These are phyloP conservation scores for Paraurostyla sp. DNA, from an alignment of 73 alveolate genomes.

Conservation along the genomic window DNA sequence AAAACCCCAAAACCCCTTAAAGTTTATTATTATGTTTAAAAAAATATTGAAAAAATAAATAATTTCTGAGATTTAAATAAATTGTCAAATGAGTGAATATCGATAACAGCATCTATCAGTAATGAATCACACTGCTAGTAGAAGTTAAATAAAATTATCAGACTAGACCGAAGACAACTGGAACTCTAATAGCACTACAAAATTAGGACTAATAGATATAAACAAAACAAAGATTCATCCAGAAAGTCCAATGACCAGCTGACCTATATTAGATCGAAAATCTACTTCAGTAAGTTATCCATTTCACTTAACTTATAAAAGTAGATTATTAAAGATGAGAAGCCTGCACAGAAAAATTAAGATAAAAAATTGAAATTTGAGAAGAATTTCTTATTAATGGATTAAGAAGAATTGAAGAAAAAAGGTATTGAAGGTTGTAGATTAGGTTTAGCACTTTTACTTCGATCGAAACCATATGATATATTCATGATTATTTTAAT, in stretches of 20 bases:
- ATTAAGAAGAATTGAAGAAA: constrained; percentile 25
- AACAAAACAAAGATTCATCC: not conserved
- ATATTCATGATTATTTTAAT: constrained; percentile 48
- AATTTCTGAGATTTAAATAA: too few species aligned
- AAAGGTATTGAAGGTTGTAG: constrained; percentile 21
- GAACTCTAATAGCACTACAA: not conserved
- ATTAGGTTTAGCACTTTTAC: constrained; percentile 43
- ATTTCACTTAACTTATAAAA: not conserved
- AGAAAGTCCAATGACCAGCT: not conserved
- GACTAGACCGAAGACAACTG: not conserved
- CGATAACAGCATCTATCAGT: too few species aligned
- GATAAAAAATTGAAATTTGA: constrained; percentile 11
- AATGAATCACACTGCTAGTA: too few species aligned
- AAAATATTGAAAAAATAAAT: too few species aligned
- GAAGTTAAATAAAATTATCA: not conserved
- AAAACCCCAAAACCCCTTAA: too few species aligned
- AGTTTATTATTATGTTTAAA: too few species aligned
- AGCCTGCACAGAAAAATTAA: not conserved
- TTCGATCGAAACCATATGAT: constrained; percentile 67
- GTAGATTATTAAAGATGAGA: not conserved
- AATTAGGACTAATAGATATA: not conserved
- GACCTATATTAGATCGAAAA: not conserved
- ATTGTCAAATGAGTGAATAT: too few species aligned
- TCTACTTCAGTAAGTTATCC: not conserved
- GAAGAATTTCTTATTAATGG: constrained; percentile 1